Percentiles rank a stretch among this genome's conserved stretches.
phyloP scores from a whole-genome alignment of 495 filamentous ascomycete genomes.

The Melanomma pulvis-pyrius region DNA sequence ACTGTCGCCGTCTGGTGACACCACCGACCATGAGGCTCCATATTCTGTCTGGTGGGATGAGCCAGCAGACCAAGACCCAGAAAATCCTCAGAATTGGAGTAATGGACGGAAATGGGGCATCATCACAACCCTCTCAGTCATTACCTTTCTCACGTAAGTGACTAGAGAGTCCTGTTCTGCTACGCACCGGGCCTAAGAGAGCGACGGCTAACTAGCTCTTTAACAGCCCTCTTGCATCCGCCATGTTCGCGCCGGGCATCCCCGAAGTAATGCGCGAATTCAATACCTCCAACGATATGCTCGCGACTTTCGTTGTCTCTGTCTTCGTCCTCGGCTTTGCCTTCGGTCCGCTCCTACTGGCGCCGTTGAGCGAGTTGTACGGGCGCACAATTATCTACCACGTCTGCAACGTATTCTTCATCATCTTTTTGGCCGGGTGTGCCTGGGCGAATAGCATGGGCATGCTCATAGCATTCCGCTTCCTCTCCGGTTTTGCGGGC shows the following conservation, averaged over 20 bases:
- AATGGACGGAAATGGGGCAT: constrained; percentile 49
- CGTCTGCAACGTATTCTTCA: constrained; percentile 57
- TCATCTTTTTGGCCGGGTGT: constrained; percentile 58
- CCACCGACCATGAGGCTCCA: no score
- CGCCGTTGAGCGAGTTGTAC: constrained; percentile 67
- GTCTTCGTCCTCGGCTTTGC: constrained; percentile 59
- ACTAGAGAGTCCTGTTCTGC: constrained; percentile 17
- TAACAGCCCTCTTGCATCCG: constrained; percentile 42
- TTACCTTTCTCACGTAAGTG: constrained; percentile 47
- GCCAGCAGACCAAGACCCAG: constrained; percentile 38
- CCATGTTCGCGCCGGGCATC: constrained; percentile 48
- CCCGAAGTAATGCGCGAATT: constrained; percentile 43
- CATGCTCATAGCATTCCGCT: constrained; percentile 61
- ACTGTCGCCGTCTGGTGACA: no score
- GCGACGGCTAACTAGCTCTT: no score
- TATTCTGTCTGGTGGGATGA: neutral
- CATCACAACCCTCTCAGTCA: constrained; percentile 45
- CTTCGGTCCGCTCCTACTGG: constrained; percentile 62
- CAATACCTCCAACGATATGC: constrained; percentile 21
- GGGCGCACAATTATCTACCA: constrained; percentile 60
- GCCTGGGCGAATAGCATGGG: constrained; percentile 53
- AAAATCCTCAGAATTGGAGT: constrained; percentile 52
- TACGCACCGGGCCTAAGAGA: no score
- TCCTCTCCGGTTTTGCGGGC: constrained; percentile 58
- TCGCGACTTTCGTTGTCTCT: constrained; percentile 47